Percentiles rank a stretch among this genome's conserved stretches.
These are phyloP conservation scores for Somion occarium DNA, from an alignment of 1,284 basidiomycete genomes.

Conservation along the genomic window DNA sequence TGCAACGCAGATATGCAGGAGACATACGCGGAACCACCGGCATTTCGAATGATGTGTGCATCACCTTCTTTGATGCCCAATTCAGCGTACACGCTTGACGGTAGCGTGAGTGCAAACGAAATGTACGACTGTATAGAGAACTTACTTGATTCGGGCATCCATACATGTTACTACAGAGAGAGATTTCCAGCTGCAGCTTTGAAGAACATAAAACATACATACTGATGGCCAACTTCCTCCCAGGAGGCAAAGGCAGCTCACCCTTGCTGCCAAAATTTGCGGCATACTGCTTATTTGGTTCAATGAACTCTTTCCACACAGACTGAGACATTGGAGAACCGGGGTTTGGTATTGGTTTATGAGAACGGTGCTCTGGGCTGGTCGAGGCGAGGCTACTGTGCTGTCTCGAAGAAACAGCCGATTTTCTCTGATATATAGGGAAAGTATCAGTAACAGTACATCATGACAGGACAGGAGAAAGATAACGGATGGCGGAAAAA, in stretches of 20 bases:
- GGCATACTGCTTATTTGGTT: conserved; percentile 37
- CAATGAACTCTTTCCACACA: conserved; percentile 27
- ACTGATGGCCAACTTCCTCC: conserved; percentile 47
- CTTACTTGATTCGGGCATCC: conserved; percentile 56
- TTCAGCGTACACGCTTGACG: conserved; percentile 46
- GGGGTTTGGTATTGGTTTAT: conserved; percentile 12
- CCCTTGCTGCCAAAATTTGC: conserved; percentile 42
- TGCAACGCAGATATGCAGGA: conserved; percentile 1
- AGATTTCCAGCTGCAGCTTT: not conserved
- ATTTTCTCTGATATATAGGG: not conserved
- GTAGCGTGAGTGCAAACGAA: not conserved
- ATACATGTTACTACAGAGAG: conserved; percentile 56
- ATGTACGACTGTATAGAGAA: not conserved
- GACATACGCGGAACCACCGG: conserved; percentile 56
- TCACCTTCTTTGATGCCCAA: conserved; percentile 62
- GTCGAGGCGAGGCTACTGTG: conserved; percentile 1
- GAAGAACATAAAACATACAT: conserved; percentile 10
- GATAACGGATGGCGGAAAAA: conserved; percentile 11
- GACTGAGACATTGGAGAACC: conserved; percentile 19
- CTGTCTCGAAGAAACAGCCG: not conserved
- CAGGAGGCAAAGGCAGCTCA: conserved; percentile 41
- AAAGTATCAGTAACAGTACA: not conserved
- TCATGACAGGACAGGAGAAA: not conserved
- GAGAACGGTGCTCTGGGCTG: conserved; percentile 16
- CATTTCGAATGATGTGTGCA: conserved; percentile 66